Evolutionary conservation across 257 asterid genomes (phyloP).

Genomic region (Linaria vulgaris): DNA sequence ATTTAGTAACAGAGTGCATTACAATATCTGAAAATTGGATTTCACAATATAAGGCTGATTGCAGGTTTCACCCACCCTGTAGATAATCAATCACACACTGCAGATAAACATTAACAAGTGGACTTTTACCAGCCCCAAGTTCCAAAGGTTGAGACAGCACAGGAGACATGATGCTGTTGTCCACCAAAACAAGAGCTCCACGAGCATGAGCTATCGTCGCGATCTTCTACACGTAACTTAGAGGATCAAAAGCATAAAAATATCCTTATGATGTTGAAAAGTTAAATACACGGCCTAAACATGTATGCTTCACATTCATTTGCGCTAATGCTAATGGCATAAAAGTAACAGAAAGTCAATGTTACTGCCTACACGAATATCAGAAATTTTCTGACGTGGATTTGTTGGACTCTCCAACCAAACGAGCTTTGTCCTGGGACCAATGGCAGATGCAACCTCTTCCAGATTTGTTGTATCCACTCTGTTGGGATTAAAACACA

Average conservation of each 20-base stretch:
- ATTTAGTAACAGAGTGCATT: conserved; percentile 90
- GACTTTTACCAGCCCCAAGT: conserved; percentile 78
- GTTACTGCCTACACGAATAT: conserved; percentile 64
- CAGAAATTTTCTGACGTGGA: conserved; percentile 90
- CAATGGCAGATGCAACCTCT: conserved; percentile 68
- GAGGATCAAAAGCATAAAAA: too few relatives aligned
- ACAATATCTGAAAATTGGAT: conserved; percentile 68
- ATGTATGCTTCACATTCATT: too few relatives aligned
- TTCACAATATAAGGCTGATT: conserved; percentile 20
- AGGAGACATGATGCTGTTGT: conserved; percentile 95
- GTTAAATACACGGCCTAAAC: too few relatives aligned
- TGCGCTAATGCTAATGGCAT: too few relatives aligned
- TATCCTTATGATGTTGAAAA: too few relatives aligned
- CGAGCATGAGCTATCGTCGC: conserved; percentile 89
- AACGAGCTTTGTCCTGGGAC: conserved; percentile 77
- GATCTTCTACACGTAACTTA: too few relatives aligned
- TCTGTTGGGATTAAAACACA: too few relatives aligned
- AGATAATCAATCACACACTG: not conserved
- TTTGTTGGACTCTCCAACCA: conserved; percentile 99
- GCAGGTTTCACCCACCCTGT: too few relatives aligned
- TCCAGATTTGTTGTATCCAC: conserved; percentile 72
- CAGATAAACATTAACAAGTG: conserved; percentile 7
- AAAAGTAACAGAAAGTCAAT: too few relatives aligned
- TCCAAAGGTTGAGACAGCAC: conserved; percentile 79
- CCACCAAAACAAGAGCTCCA: conserved; percentile 86